phyloP scores from a whole-genome alignment of 1,284 basidiomycete genomes.

The Cerrena zonata region DNA sequence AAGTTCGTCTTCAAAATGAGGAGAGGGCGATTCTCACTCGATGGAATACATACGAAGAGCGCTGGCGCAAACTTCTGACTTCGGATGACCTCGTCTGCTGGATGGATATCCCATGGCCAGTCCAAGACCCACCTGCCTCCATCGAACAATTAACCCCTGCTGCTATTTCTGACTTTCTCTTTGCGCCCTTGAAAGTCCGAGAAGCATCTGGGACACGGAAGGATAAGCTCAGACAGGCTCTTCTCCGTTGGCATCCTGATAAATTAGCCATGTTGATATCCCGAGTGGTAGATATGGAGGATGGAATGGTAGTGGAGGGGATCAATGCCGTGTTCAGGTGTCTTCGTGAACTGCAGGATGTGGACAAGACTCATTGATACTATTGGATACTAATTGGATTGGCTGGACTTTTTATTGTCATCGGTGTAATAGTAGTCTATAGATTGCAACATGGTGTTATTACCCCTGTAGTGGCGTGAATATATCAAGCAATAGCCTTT shows the following conservation, averaged over 20 bases:
- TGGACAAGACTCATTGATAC: conserved; percentile 10
- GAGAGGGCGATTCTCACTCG: conserved; percentile 31
- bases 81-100: conserved; percentile 23
- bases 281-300: conserved; percentile 47
- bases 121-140: conserved; percentile 25
- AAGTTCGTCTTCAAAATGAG: conserved; percentile 36
- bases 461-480: too few species aligned
- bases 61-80: conserved; percentile 37
- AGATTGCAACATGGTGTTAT: too few species aligned
- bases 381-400: too few species aligned
- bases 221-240: conserved; percentile 51
- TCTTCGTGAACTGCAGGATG: conserved; percentile 28
- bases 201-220: conserved; percentile 36
- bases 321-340: conserved; percentile 31
- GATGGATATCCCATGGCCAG: conserved; percentile 60
- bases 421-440: too few species aligned
- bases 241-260: conserved; percentile 73
- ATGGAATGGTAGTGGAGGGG: conserved; percentile 42
- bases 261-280: conserved; percentile 50
- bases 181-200: conserved; percentile 40
- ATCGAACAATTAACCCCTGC: conserved; percentile 37
- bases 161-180: conserved; percentile 49
- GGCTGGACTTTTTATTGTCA: too few species aligned
- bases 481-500: too few species aligned
- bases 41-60: conserved; percentile 48